phyloP scores from a whole-genome alignment of 2,329 filamentous ascomycete species.

The Fusarium odoratissimum region DNA sequence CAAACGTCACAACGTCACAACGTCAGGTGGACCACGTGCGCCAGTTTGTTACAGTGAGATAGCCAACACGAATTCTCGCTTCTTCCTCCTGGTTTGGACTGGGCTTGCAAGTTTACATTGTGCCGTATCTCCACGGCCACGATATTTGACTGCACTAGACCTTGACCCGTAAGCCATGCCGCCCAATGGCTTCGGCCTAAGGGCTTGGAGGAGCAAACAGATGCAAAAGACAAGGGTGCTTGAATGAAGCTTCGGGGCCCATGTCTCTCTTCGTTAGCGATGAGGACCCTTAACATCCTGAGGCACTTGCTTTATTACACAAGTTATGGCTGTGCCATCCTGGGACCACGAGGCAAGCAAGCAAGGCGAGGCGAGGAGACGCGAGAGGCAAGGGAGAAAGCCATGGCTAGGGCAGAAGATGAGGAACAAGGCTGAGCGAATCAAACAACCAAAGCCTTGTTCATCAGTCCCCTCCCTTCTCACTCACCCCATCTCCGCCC shows the following conservation, averaged over 20 bases:
- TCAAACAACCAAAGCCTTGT: slow-evolving; percentile 39
- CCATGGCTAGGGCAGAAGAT: slow-evolving; percentile 20
- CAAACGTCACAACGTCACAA: background rate
- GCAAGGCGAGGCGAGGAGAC: slow-evolving; percentile 37
- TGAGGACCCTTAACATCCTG: slow-evolving; percentile 28
- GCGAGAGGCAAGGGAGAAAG: slow-evolving; percentile 31
- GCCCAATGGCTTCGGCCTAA: slow-evolving; percentile 29
- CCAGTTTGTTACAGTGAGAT: slow-evolving; percentile 23
- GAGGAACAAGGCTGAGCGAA: slow-evolving; percentile 44
- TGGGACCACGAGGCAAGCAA: slow-evolving; percentile 41
- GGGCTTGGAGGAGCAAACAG: slow-evolving; percentile 26
- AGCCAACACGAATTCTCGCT: slow-evolving; percentile 10
- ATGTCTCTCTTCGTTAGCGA: slow-evolving; percentile 25
- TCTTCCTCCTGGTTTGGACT: slow-evolving; percentile 15
- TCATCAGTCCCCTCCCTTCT: slow-evolving; percentile 23
- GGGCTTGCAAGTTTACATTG: slow-evolving; percentile 20
- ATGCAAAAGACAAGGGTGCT: slow-evolving; percentile 25
- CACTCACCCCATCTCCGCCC: slow-evolving; percentile 28
- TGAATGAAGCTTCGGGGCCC: slow-evolving; percentile 21
- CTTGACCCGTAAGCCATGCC: slow-evolving; percentile 37
- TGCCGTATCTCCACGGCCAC: slow-evolving; percentile 26
- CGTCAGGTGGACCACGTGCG: slow-evolving; percentile 26
- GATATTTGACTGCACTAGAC: slow-evolving; percentile 36
- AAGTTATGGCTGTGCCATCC: slow-evolving; percentile 35
- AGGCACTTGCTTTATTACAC: slow-evolving; percentile 24